Evolutionary conservation across 106 monocot species (phyloP), one percentile per base, ranked within the genome.

Genomic region (Allium fistulosum): DNA sequence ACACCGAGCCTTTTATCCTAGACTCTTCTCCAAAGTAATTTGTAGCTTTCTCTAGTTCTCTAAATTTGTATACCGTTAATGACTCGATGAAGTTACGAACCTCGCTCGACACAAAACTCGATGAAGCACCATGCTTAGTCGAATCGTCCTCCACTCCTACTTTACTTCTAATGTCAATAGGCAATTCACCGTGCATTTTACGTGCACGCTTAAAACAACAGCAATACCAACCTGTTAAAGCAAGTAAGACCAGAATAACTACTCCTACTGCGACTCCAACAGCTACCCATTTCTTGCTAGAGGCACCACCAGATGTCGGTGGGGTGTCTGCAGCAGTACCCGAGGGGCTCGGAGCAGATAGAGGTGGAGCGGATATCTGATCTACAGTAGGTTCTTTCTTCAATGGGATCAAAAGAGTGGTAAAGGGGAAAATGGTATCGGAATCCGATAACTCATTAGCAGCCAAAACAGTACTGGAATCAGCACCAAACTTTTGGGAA

Each of bases 71-170:
- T 18, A 79, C 68, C 62, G 67, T 78, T 47, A 83, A 16, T 12
- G 75, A 49, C 71, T 67, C 91, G 26, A 96, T 57, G 45, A 78
- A 75, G 11, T 46, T 65, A 17, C 85, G 80, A 27, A 88, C 62
- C 48, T 83, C 75, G 17, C 72, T 75, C 74, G 53, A 83, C 17
- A 12, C 71, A 49, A 13, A 62, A 66, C 27, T 71, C 69, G 27
- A 83, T 37, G 37, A 37, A 37, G 37, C 78, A 26, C 60, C 69
- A 11, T 75, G 62, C 26, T 79, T 53, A 22, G 26, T 16, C 7
- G 56, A 63, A 58, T 58, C 69, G 57, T 83, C 18, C 58, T 48
- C 6, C 18, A 46, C 74, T 62, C 78, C 3, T 68, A 15, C 56
- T 55, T 46, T 53, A 59, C 12, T 37, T 37, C 37, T 37, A 37